Base-by-base conservation (phyloP, 768 basidiomycete genomes). In the Xerocomellus intermedius region DNA sequence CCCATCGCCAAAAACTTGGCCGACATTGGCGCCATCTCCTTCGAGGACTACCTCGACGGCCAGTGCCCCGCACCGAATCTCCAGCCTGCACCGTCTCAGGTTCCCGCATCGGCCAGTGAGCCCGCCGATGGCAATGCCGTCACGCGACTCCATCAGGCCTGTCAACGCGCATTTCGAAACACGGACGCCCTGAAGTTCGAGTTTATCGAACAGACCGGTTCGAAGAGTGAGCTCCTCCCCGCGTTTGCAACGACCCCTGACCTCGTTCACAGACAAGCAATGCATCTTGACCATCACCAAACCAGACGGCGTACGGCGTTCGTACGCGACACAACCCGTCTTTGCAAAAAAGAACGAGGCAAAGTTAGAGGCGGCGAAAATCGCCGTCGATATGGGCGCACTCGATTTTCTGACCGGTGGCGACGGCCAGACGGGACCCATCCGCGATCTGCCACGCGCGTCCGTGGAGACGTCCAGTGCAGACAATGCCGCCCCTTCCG, bases 241-340 rank as follows among this genome's bases (percentile, higher is more conserved):
- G 5, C 28, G 5, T 22, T 21, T 8, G 6, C 35, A 12, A 9
- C 21, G 24, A 19, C 39, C 24, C 44, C 54, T 66, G 12, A 69
- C 36, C 17, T 5, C 10, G 8, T 13, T 28, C 3, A 8, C 62
- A 87, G 84, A 64, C 55, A 84, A 81, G 62, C 79, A 80, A 50
- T 86, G 86, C 59, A 82, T 83, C 46, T 64, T 87, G 38, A 84
- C 83, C 1, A 80, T 87, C 54, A 80, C 75, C 2, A 81, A 79
- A 21, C 83, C 82, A 0, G 75, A 80, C 32, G 84, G 82, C 17
- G 53, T 66, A 2, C 69, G 69, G 5, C 75, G 83, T 42, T 79
- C 81, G 0, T 87, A 86, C 70, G 75, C 77, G 24, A 82, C 83
- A 0, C 74, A 79, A 24, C 69, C 75, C 14, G 42, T 64, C 2